Base-by-base conservation (phyloP, 768 basidiomycete genomes). In the Amyloporia xantha region DNA sequence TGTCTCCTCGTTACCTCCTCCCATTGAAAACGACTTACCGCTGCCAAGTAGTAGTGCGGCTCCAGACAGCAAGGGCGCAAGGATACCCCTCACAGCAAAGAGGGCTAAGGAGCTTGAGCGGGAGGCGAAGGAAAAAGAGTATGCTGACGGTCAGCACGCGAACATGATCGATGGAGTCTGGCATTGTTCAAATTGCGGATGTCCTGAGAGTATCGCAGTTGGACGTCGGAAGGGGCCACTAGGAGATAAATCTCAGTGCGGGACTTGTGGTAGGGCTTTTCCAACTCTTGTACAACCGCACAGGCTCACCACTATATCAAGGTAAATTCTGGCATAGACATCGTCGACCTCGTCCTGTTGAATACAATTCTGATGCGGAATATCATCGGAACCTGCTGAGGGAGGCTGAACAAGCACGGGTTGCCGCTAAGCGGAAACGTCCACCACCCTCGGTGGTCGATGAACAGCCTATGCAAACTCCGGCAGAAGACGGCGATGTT, bases 111-210 rank as follows among this genome's bases (percentile, higher is more conserved):
- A 90, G 63, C 71, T 80, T 12, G 88, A 89, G 67, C 69, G 84
- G 27, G 86, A 89, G 60, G 87, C 89, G 19, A 91, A 90, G 64
- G 86, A 88, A 64, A 83, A 75, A 60, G 88, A 88, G 65, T 88
- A 82, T 60, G 82, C 82, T 35, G 84, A 91, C 58, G 85, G 87
- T 6, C 86, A 89, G 60, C 88, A 88, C 59, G 74, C 83, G 33
- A 88, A 91, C 62, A 73, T 79, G 57, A 85, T 92, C 61, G 72
- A 92, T 55, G 91, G 89, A 1, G 75, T 88, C 3, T 96, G 93
- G 93, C 90, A 92, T 68, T 97, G 93, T 62, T 91, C 90, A 17
- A 95, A 92, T 60, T 96, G 91, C 58, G 93, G 93, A 4, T 88
- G 88, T 62, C 93, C 93, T 0, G 91, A 91, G 61, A 80, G 70